phyloP scores from a whole-genome alignment of 2,329 filamentous ascomycete genomes.

The Cucurbitaria berberidis region DNA sequence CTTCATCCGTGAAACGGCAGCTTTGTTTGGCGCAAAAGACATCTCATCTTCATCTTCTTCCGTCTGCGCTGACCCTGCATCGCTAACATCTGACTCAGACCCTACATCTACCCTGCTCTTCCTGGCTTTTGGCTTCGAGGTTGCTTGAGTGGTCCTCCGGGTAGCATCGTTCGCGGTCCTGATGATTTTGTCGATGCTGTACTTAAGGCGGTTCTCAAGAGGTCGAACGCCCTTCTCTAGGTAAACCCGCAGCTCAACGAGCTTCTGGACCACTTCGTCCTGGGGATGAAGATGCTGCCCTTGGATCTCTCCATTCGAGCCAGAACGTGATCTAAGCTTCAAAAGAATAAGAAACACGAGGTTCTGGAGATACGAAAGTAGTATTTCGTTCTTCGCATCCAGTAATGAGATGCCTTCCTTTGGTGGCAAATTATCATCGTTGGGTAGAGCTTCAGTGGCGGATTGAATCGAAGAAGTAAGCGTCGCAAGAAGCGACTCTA shows the following conservation, averaged over 20 bases:
- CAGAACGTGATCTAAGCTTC: conserved; percentile 64
- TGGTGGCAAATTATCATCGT: conserved; percentile 70
- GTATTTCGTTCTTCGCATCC: conserved; percentile 95
- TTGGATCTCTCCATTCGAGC: conserved; percentile 39
- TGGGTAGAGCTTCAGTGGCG: conserved; percentile 58
- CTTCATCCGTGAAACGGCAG: conserved; percentile 49
- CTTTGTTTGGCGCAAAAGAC: conserved; percentile 67
- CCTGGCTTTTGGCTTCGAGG: conserved; percentile 21
- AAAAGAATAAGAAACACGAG: conserved; percentile 85
- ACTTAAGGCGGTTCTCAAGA: conserved; percentile 86
- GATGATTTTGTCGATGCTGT: conserved; percentile 94
- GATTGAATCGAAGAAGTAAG: conserved; percentile 69
- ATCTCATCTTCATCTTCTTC: conserved; percentile 62
- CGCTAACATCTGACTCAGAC: conserved; percentile 52
- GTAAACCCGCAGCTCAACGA: conserved; percentile 91
- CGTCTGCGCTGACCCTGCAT: conserved; percentile 34
- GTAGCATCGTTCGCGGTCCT: conserved; percentile 78
- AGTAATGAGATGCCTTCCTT: conserved; percentile 91
- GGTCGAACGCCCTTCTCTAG: conserved; percentile 91
- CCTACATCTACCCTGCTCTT: conserved; percentile 48
- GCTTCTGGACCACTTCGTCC: conserved; percentile 77
- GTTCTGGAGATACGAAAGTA: conserved; percentile 94
- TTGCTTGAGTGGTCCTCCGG: conserved; percentile 36
- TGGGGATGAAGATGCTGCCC: conserved; percentile 56
- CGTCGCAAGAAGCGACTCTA: conserved; percentile 49